A percentile compares a stretch with the other conserved stretches of the same genome.
Evolutionary conservation across 2,329 filamentous ascomycete species (phyloP).

Genomic region (Hypoxylon sp.): DNA sequence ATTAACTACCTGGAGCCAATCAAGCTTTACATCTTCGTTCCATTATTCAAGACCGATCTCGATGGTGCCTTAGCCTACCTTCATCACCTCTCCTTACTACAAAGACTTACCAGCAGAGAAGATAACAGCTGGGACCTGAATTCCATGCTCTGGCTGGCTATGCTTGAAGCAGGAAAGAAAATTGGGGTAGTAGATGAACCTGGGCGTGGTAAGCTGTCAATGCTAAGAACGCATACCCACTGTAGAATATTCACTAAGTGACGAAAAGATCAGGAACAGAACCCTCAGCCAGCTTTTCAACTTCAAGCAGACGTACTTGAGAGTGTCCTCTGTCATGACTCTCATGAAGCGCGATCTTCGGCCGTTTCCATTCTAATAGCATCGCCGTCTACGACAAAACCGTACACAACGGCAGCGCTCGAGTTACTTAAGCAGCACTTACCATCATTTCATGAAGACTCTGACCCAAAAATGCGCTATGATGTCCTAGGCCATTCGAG

Average conservation of each 20-base stretch:
- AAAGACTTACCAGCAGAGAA: conserved; percentile 60
- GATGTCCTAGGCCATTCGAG: conserved; percentile 81
- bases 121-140: conserved; percentile 63
- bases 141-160: conserved; percentile 72
- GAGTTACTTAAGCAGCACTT: conserved; percentile 74
- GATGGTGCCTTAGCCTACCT: conserved; percentile 68
- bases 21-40: conserved; percentile 73
- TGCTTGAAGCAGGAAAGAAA: conserved; percentile 79
- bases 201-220: conserved; percentile 55
- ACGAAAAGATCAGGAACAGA: conserved; percentile 39
- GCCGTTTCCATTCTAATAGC: conserved; percentile 84
- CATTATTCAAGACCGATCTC: conserved; percentile 71
- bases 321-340: conserved; percentile 66
- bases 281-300: conserved; percentile 48
- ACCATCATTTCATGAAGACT: conserved; percentile 80
- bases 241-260: conserved; percentile 27
- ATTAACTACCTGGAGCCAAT: conserved; percentile 69
- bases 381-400: conserved; percentile 79
- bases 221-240: conserved; percentile 38
- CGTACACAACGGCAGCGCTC: conserved; percentile 74
- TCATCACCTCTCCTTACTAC: conserved; percentile 65
- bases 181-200: conserved; percentile 77
- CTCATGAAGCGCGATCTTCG: conserved; percentile 78
- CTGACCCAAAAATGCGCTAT: conserved; percentile 87
- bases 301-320: conserved; percentile 62